Conservation (phyloP, 2,329 filamentous ascomycete species). For the Blastomyces silverae region DNA sequence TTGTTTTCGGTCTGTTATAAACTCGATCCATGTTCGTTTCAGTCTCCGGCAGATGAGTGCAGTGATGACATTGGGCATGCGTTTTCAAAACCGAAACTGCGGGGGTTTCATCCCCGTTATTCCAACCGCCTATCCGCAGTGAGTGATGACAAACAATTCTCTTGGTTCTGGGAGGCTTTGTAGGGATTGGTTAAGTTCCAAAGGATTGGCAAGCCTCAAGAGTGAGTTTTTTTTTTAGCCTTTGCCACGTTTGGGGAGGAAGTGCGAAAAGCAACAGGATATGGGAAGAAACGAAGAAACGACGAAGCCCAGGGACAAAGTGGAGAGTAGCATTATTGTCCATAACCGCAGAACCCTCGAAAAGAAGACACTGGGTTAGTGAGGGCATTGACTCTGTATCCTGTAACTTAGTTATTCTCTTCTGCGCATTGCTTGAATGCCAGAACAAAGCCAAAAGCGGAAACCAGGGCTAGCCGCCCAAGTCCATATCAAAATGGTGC, state of each 20-base stretch:
- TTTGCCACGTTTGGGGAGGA: background rate
- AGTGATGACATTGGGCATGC: background rate
- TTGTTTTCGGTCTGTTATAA: background rate
- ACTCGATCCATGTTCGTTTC: conserved; percentile 9
- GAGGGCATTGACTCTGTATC: background rate
- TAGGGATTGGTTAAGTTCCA: background rate
- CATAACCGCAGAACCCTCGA: too few relatives aligned
- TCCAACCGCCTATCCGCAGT: background rate
- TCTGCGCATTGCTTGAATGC: too few relatives aligned
- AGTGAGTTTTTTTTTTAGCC: background rate
- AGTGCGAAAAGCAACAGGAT: background rate
- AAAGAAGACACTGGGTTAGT: background rate
- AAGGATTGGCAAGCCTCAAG: background rate
- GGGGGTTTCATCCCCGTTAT: background rate
- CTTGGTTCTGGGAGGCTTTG: background rate
- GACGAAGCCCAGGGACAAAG: background rate
- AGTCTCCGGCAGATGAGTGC: background rate
- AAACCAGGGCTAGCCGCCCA: background rate
- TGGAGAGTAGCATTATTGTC: background rate
- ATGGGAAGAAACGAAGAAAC: background rate
- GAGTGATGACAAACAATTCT: background rate
- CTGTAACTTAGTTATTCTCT: too few relatives aligned
- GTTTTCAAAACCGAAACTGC: background rate
- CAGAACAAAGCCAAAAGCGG: background rate
- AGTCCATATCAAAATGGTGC: background rate